A percentile compares a stretch with the other conserved stretches of the same genome.
Evolutionary conservation across 73 alveolate species (phyloP).

Genomic region (Paramecium tetraurelia): DNA sequence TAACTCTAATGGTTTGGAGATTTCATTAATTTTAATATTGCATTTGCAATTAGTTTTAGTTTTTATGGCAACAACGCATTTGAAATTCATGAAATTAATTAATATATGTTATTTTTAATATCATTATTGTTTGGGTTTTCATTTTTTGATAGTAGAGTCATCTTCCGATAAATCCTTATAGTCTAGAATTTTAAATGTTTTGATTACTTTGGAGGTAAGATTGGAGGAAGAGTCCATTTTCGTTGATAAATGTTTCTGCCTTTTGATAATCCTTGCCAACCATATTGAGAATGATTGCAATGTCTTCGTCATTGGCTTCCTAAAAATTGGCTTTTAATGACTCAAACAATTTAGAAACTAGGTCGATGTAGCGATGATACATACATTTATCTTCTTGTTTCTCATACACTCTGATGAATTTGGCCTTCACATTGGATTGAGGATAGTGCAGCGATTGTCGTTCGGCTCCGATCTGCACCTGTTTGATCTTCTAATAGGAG

Average conservation of each 20-base stretch:
- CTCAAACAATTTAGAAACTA: neutral
- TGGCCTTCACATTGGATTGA: neutral
- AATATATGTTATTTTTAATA: neutral
- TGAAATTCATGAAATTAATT: neutral
- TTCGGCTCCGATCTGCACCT: neutral
- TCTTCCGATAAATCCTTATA: neutral
- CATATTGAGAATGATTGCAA: slow-evolving; percentile 30
- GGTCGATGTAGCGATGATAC: neutral
- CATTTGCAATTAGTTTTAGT: neutral
- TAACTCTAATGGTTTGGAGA: neutral
- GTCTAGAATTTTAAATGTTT: neutral
- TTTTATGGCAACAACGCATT: neutral
- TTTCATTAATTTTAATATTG: neutral
- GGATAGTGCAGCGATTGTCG: neutral
- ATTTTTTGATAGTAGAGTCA: neutral
- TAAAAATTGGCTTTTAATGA: neutral
- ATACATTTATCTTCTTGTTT: neutral
- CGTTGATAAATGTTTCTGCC: neutral
- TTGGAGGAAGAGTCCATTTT: neutral
- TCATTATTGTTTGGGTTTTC: neutral
- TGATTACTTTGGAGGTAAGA: neutral
- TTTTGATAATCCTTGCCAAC: slow-evolving; percentile 25
- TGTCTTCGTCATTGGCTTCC: slow-evolving; percentile 37
- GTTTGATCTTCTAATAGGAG: neutral
- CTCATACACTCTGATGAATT: neutral